Evolutionary conservation across 331 rosid species (phyloP).

Genomic region (Rosa hybrid): DNA sequence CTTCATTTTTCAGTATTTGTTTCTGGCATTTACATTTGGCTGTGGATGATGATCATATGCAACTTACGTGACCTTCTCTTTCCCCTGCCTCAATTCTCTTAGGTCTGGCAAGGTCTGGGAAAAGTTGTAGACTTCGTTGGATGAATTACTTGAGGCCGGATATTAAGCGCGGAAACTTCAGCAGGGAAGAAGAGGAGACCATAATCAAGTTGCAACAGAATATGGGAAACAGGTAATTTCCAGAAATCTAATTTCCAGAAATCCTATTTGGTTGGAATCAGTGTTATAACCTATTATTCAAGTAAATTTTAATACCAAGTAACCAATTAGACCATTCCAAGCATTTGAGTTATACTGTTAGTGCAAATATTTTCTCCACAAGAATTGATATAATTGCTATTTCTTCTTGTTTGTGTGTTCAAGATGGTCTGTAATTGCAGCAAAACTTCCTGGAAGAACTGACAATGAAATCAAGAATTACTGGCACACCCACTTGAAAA

Average conservation of each 20-base stretch:
- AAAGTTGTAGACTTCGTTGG: conserved; percentile 47
- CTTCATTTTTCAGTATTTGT: neutral
- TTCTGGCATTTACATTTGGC: neutral
- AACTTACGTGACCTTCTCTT: neutral
- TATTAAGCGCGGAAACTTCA: conserved; percentile 38
- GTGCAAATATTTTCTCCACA: neutral
- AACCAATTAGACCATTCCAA: neutral
- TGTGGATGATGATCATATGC: neutral
- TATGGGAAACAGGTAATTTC: conserved; percentile 36
- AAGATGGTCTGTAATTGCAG: conserved; percentile 46
- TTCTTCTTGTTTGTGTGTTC: neutral
- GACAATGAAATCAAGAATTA: conserved; percentile 43
- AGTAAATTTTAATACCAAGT: neutral
- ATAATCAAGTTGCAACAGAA: conserved; percentile 31
- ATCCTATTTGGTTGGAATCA: neutral
- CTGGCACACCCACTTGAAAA: conserved; percentile 42
- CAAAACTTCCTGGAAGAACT: conserved; percentile 41
- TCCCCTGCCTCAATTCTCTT: neutral
- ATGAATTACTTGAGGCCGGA: conserved; percentile 43
- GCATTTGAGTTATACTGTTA: neutral
- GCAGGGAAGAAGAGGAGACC: conserved; percentile 29
- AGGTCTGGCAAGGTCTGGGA: conserved; percentile 43
- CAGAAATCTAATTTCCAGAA: neutral
- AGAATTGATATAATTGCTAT: neutral
- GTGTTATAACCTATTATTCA: neutral